A percentile compares a stretch with the other conserved stretches of the same genome.
phyloP scores from a whole-genome alignment of 768 basidiomycete genomes.

The Serendipita sp. region DNA sequence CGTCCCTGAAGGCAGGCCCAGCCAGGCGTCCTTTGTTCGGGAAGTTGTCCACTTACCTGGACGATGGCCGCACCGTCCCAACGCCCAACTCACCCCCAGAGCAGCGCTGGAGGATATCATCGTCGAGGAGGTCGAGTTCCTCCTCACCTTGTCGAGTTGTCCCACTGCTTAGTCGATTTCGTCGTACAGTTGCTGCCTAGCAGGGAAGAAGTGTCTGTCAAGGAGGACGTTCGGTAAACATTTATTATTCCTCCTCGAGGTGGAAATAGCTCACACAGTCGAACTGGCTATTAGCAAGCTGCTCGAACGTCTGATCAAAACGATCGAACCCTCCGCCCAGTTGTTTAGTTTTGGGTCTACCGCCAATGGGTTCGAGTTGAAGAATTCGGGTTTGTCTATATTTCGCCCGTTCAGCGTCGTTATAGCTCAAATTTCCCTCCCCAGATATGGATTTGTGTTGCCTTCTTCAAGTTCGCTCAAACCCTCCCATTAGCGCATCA shows the following conservation, averaged over 20 bases:
- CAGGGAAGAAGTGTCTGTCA: constrained; percentile 76
- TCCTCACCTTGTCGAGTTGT: background rate
- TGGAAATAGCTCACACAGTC: background rate
- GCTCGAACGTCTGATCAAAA: constrained; percentile 87
- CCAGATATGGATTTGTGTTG: constrained; percentile 98
- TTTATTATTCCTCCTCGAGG: background rate
- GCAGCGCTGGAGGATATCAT: background rate
- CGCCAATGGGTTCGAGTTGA: constrained; percentile 90
- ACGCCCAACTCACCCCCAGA: background rate
- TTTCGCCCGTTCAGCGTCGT: constrained; percentile 8
- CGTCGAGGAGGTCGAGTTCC: background rate
- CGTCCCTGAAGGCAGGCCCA: too few species aligned
- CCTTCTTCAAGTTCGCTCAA: constrained; percentile 67
- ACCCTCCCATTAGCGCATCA: constrained; percentile 50
- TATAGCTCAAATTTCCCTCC: background rate
- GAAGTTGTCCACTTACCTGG: background rate
- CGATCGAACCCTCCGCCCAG: constrained; percentile 81
- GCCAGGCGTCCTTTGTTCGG: too few species aligned
- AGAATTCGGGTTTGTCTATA: constrained; percentile 62
- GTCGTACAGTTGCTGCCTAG: constrained; percentile 85
- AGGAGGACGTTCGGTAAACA: constrained; percentile 72
- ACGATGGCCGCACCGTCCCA: background rate
- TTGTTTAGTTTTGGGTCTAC: constrained; percentile 91
- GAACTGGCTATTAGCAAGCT: constrained; percentile 30
- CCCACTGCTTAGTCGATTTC: constrained; percentile 31